Conservation (phyloP, 192 early-diverging fungal species). For the Mortierella alpina region DNA sequence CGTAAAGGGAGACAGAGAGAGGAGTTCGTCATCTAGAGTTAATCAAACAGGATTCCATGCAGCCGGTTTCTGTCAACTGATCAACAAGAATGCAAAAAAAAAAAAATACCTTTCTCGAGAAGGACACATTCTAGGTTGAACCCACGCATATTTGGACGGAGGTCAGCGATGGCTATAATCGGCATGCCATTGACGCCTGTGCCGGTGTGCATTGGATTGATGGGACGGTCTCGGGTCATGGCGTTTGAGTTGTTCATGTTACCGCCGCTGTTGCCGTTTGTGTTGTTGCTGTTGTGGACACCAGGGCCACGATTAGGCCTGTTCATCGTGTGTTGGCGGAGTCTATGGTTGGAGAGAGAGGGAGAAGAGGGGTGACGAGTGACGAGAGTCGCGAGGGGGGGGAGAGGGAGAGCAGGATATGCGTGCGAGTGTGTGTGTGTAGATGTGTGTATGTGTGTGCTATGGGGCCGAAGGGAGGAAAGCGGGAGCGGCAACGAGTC, state of each 20-base stretch:
- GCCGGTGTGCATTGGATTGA: neutral
- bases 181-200: slow-evolving; percentile 20
- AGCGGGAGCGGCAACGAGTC: too few relatives aligned
- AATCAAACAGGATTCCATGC: neutral
- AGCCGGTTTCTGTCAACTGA: slow-evolving; percentile 4
- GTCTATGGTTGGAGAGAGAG: neutral
- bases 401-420: neutral
- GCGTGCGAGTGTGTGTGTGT: neutral
- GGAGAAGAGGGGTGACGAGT: neutral
- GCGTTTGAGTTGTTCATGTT: neutral
- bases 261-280: neutral
- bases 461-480: too few relatives aligned
- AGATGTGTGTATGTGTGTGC: slow-evolving; percentile 2
- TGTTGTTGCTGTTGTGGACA: neutral
- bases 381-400: neutral
- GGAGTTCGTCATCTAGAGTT: neutral
- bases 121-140: slow-evolving; percentile 75
- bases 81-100: neutral
- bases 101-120: slow-evolving; percentile 61
- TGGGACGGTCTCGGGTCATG: slow-evolving; percentile 10
- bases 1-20: too few relatives aligned
- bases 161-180: slow-evolving; percentile 56
- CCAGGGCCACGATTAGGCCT: slow-evolving; percentile 7
- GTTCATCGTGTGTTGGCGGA: slow-evolving; percentile 1
- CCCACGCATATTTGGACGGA: slow-evolving; percentile 68